Conservation (phyloP, 306 rosid genomes). For the Prunus davidiana region DNA sequence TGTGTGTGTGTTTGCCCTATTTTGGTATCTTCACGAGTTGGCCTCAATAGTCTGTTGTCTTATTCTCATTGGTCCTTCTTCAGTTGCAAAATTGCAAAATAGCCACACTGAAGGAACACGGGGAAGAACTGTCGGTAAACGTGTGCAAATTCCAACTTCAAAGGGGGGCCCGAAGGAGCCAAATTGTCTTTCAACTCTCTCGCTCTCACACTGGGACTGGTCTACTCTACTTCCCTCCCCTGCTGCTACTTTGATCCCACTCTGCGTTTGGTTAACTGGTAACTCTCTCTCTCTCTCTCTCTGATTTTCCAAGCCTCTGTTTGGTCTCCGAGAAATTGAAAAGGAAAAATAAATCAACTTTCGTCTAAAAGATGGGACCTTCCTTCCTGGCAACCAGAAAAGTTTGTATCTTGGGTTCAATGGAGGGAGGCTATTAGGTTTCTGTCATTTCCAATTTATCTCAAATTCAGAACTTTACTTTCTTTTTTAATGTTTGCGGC, state of each 20-base stretch:
- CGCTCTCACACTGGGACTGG: neutral
- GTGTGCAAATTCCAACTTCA: neutral
- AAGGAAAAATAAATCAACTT: neutral
- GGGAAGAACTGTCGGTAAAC: neutral
- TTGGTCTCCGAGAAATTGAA: neutral
- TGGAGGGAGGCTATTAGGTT: neutral
- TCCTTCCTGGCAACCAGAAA: neutral
- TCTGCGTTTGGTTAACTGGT: neutral
- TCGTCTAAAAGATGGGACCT: neutral
- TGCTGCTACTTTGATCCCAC: neutral
- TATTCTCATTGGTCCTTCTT: too few relatives aligned
- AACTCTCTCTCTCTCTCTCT: neutral
- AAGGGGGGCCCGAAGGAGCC: neutral
- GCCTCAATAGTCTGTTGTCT: too few relatives aligned
- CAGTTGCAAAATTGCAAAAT: too few relatives aligned
- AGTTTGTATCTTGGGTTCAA: conserved; percentile 1
- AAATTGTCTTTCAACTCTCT: neutral
- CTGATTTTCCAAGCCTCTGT: neutral
- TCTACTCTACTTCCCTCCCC: neutral
- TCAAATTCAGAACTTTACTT: neutral
- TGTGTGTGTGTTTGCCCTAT: neutral
- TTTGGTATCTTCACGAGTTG: neutral
- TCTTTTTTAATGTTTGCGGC: neutral
- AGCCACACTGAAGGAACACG: too few relatives aligned
- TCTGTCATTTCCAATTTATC: neutral